These are phyloP conservation scores for Wilcoxina mikolae DNA, from an alignment of 495 filamentous ascomycete genomes.

Conservation along the genomic window DNA sequence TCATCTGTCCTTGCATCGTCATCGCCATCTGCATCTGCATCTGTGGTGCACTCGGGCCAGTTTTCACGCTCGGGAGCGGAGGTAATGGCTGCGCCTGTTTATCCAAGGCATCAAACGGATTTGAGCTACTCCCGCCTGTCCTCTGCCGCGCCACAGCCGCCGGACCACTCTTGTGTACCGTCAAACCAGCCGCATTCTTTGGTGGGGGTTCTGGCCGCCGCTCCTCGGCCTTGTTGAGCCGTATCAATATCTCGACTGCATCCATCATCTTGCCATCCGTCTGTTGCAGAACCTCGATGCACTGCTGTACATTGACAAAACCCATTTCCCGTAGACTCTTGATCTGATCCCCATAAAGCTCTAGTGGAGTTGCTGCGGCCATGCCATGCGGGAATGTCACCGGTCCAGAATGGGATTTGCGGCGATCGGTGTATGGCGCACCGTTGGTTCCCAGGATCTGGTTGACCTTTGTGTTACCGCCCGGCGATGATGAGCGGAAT, in stretches of 20 bases:
- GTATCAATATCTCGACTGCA: conserved; percentile 64
- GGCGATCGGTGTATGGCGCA: conserved; percentile 18
- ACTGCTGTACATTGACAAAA: conserved; percentile 70
- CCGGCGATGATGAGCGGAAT: conserved; percentile 13
- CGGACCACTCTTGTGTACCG: conserved; percentile 34
- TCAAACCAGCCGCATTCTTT: conserved; percentile 28
- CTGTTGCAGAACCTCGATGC: conserved; percentile 60
- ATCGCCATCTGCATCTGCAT: background rate
- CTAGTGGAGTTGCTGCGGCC: conserved; percentile 23
- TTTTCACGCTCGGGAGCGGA: conserved; percentile 5
- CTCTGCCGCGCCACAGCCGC: conserved; percentile 22
- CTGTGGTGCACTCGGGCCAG: background rate
- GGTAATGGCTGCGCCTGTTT: conserved; percentile 21
- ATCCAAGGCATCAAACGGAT: conserved; percentile 50
- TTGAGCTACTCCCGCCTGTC: conserved; percentile 29
- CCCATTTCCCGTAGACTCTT: conserved; percentile 77
- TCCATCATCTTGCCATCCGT: conserved; percentile 71
- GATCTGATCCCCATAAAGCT: conserved; percentile 50
- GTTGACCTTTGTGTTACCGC: conserved; percentile 14
- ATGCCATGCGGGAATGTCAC: conserved; percentile 24
- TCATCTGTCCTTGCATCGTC: conserved; percentile 28
- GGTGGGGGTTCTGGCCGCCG: conserved; percentile 35
- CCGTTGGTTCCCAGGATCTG: conserved; percentile 22
- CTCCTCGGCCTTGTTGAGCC: conserved; percentile 48
- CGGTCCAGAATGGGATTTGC: conserved; percentile 12